Base-by-base conservation (phyloP, 768 basidiomycete genomes). In the Auricularia sp. region DNA sequence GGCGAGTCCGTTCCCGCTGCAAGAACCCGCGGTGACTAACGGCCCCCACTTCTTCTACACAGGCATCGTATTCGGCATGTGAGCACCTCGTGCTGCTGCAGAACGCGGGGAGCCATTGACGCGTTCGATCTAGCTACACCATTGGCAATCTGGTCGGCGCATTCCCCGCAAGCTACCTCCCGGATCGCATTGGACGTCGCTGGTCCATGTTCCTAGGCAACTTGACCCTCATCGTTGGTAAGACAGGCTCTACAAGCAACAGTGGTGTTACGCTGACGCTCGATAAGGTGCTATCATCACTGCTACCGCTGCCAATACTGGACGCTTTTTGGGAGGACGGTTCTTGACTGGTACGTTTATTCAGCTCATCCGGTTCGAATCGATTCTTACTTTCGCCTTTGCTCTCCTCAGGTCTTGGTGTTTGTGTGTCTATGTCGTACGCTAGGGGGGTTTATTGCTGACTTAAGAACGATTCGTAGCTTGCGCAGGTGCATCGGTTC, bases 51-150 rank as follows among this genome's bases (percentile, higher is more conserved):
- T 51, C 36, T 16, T 64, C 42, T 3, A 42, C 39, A 42, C 39
- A 23, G 78, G 80, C 36, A 81, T 83, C 53, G 79, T 83, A 34
- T 84, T 83, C 67, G 83, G 82, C 16, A 82, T 84, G 62, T 83
- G 77, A 69, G 81, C 81, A 3, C 74, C 83, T 62, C 70, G 71
- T 39, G 53, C 63, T 34, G 34, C 34, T n/a, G 7, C 56, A 29
- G 29, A 29, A 29, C 2, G 29, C 29, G 29, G 29, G 29, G 29
- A 29, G 29, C 29, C 29, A 6, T 59, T 35, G 11, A 12, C 14
- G 29, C 29, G 34, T 29, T 33, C 23, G 21, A 7, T 59, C 56
- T 18, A 35, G 23, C 56, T 59, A 51, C 47, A 51, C 56, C 14
- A 33, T 59, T 68, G 62, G 56, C 8, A 29, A 59, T 4, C 29